Percentiles rank a stretch among this genome's conserved stretches.
Evolutionary conservation across 768 basidiomycete species (phyloP).

Genomic region (Russula brevipes): DNA sequence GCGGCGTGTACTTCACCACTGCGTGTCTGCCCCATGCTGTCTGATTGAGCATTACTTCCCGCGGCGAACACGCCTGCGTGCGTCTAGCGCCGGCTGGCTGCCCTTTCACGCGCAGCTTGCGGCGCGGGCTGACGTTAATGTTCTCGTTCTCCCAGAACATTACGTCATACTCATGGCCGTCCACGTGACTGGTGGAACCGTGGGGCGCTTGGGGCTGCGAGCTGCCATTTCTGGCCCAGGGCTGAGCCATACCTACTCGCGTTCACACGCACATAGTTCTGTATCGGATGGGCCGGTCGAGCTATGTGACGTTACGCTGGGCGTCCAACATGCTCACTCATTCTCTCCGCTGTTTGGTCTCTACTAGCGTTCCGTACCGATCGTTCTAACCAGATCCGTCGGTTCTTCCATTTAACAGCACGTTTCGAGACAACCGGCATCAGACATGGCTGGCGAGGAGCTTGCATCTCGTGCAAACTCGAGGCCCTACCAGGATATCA

Average conservation of each 20-base stretch:
- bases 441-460: not conserved
- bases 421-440: not conserved
- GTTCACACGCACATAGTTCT: no score
- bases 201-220: no score
- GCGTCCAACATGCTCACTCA: not conserved
- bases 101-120: not conserved
- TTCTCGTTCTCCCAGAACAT: no score
- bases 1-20: not conserved
- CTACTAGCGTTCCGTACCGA: not conserved
- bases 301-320: not conserved
- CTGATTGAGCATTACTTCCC: not conserved
- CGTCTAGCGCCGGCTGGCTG: no score
- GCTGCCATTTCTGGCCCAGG: no score
- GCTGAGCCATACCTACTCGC: no score
- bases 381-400: not conserved
- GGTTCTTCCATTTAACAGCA: not conserved
- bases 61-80: not conserved
- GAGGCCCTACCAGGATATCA: not conserved
- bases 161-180: no score
- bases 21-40: constrained; percentile 13
- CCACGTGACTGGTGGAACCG: no score
- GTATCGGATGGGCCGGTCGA: no score
- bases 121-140: no score
- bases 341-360: not conserved
- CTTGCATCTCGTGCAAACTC: not conserved